These are phyloP conservation scores for Heterococcus sp. DNA, from an alignment of 108 stramenopile genomes.

Conservation along the genomic window DNA sequence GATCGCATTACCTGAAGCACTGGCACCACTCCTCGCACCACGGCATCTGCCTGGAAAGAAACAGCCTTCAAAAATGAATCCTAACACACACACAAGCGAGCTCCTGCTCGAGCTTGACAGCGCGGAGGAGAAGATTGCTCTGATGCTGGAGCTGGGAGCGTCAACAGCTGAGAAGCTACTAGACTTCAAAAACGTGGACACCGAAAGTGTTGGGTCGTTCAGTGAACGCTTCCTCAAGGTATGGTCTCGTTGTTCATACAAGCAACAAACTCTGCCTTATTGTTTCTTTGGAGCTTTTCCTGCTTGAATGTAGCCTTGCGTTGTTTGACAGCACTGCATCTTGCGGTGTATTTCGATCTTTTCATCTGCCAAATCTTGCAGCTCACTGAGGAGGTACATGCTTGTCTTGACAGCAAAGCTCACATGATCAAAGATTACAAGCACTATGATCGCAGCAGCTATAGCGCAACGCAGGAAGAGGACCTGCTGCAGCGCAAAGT, in stretches of 20 bases:
- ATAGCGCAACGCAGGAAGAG: conserved; percentile 18
- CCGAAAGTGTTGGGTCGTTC: too few species aligned
- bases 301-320: too few species aligned
- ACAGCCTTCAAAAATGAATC: too few species aligned
- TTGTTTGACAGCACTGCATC: not conserved
- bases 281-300: too few species aligned
- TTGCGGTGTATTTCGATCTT: not conserved
- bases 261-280: too few species aligned
- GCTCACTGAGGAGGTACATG: conserved; percentile 3
- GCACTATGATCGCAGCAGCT: conserved; percentile 19
- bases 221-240: too few species aligned
- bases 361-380: not conserved
- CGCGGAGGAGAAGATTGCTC: conserved; percentile 24
- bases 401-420: conserved; percentile 5
- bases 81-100: conserved; percentile 1
- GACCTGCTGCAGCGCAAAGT: conserved; percentile 25
- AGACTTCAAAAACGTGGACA: too few species aligned
- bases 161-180: not conserved
- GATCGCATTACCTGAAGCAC: too few species aligned
- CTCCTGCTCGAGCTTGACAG: conserved; percentile 23
- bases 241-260: too few species aligned
- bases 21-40: too few species aligned
- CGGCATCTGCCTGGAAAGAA: too few species aligned
- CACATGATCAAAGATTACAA: conserved; percentile 12
- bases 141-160: conserved; percentile 10